Percentiles rank a stretch among this genome's conserved stretches.
These are phyloP conservation scores for Claviceps digitariae DNA, from an alignment of 2,329 filamentous ascomycete genomes.

Conservation along the genomic window DNA sequence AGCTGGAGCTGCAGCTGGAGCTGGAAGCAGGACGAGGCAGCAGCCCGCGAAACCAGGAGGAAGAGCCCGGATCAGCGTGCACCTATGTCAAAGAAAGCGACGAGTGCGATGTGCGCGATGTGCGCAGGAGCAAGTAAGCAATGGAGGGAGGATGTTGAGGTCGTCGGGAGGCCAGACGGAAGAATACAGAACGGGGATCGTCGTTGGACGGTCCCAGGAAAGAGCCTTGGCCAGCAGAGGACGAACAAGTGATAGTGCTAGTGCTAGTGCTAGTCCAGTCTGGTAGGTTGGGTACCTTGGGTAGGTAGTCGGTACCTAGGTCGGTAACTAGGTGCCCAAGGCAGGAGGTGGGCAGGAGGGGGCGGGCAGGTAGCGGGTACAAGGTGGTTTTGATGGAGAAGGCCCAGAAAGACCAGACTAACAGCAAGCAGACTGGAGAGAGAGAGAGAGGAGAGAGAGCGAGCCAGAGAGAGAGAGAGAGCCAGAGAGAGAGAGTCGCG, in stretches of 20 bases:
- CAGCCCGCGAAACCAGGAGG: not conserved
- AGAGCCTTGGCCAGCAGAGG: not conserved
- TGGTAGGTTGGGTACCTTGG: too few relatives aligned
- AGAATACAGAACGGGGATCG: too few relatives aligned
- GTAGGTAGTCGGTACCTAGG: too few relatives aligned
- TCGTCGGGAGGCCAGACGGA: not conserved
- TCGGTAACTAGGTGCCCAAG: too few relatives aligned
- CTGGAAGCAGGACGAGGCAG: not conserved
- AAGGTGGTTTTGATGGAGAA: too few relatives aligned
- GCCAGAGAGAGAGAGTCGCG: not conserved
- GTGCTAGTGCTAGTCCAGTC: too few relatives aligned
- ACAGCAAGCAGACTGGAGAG: too few relatives aligned
- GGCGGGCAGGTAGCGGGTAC: too few relatives aligned
- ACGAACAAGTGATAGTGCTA: too few relatives aligned
- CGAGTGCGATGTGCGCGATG: slow-evolving; percentile 1
- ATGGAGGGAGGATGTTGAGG: slow-evolving; percentile 7
- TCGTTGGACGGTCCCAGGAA: not conserved
- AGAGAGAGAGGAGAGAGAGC: too few relatives aligned
- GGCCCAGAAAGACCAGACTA: too few relatives aligned
- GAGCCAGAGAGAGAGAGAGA: not conserved
- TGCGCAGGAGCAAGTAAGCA: slow-evolving; percentile 2
- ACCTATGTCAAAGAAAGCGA: not conserved
- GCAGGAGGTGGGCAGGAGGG: too few relatives aligned
- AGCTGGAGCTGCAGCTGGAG: not conserved
- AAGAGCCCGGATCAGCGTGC: not conserved